Conservation (phyloP, 257 asterid genomes). For the Nicotiana tomentosiformis region DNA sequence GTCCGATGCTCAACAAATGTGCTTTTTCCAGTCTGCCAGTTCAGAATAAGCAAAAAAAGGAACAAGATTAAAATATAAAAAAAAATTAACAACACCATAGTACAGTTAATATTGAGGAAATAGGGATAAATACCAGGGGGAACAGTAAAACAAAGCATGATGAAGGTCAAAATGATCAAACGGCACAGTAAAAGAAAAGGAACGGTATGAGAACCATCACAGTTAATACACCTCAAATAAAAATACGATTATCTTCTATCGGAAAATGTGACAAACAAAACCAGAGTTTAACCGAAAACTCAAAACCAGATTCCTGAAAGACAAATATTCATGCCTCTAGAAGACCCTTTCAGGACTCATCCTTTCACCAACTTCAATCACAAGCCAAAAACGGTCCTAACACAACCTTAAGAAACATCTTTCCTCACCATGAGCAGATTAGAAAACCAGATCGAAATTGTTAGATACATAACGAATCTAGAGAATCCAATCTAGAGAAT, state of each 20-base stretch:
- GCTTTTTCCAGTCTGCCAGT: constrained; percentile 80
- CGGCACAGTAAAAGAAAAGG: neutral
- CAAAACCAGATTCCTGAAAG: neutral
- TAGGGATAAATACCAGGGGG: neutral
- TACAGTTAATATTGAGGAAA: neutral
- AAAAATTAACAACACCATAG: neutral
- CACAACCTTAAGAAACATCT: neutral
- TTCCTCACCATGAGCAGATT: neutral
- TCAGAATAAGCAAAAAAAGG: neutral
- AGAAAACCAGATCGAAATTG: neutral
- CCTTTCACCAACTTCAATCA: neutral
- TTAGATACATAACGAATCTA: neutral
- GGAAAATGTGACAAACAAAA: neutral
- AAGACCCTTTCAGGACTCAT: neutral
- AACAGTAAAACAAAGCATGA: neutral
- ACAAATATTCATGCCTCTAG: neutral
- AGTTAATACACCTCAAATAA: neutral
- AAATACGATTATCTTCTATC: neutral
- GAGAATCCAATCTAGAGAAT: neutral
- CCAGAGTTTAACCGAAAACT: neutral
- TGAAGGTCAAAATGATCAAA: neutral
- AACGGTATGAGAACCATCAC: neutral
- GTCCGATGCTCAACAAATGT: constrained; percentile 98
- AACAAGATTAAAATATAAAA: neutral
- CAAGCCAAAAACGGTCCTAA: neutral